Percentiles rank a stretch among this genome's conserved stretches.
Evolutionary conservation across 495 filamentous ascomycete genomes (phyloP).

Genomic region (Neurospora cerealis): DNA sequence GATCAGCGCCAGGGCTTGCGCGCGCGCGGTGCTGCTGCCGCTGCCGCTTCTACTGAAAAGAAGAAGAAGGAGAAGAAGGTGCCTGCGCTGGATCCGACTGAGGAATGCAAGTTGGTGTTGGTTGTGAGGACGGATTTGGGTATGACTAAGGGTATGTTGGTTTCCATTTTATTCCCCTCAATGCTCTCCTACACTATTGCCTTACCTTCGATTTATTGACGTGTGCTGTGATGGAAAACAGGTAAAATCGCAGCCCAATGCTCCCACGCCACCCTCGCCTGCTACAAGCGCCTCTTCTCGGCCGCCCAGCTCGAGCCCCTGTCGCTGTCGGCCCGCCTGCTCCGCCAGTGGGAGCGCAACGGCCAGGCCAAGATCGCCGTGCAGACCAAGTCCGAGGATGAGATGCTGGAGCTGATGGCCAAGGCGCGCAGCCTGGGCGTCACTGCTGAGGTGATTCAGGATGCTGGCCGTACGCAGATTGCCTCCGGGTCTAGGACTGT

Average conservation of each 20-base stretch:
- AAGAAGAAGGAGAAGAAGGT: constrained; percentile 5
- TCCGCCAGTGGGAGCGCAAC: constrained; percentile 69
- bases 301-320: constrained; percentile 35
- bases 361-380: constrained; percentile 92
- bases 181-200: too few relatives aligned
- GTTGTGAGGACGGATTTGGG: constrained; percentile 89
- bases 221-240: constrained; percentile 19
- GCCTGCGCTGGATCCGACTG: constrained; percentile 33
- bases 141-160: constrained; percentile 78
- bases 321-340: constrained; percentile 48
- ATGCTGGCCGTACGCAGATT: constrained; percentile 97
- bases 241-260: constrained; percentile 97
- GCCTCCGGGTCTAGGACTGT: constrained; percentile 86
- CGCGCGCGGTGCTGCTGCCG: constrained; percentile 3
- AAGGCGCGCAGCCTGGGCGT: constrained; percentile 75
- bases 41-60: constrained; percentile 2
- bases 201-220: too few relatives aligned
- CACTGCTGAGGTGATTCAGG: constrained; percentile 78
- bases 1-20: constrained; percentile 39
- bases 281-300: constrained; percentile 75
- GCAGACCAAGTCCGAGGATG: constrained; percentile 75
- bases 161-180: neutral
- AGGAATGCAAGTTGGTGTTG: constrained; percentile 90
- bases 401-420: constrained; percentile 64
- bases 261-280: constrained; percentile 91